Evolutionary conservation across 805 yeast genomes (phyloP).

Genomic region (Blastobotrys peoriensis): DNA sequence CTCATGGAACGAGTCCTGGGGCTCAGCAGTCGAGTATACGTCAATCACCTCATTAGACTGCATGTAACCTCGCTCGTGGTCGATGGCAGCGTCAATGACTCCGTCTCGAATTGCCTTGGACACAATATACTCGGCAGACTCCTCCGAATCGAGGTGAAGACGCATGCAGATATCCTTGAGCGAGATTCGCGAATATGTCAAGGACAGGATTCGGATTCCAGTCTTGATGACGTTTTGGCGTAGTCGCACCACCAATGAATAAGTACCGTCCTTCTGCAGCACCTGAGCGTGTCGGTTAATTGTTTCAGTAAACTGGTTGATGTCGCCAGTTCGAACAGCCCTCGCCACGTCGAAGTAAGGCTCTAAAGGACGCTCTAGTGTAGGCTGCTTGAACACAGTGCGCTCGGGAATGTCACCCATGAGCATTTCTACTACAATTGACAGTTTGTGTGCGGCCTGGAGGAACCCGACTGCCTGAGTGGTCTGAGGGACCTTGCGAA

Average conservation of each 20-base stretch:
- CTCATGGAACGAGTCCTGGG: constrained; percentile 83
- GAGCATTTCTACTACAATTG: constrained; percentile 79
- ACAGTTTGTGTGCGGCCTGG: constrained; percentile 83
- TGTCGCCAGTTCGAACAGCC: constrained; percentile 90
- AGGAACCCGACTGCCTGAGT: constrained; percentile 77
- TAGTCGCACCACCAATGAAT: constrained; percentile 76
- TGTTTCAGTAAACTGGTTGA: constrained; percentile 69
- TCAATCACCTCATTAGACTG: constrained; percentile 83
- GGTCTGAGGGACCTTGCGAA: constrained; percentile 93
- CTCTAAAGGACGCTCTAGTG: constrained; percentile 51
- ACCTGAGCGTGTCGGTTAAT: constrained; percentile 54
- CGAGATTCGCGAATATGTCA: constrained; percentile 86
- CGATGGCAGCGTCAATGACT: constrained; percentile 89
- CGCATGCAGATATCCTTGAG: constrained; percentile 90
- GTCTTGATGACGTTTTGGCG: constrained; percentile 97
- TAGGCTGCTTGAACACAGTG: constrained; percentile 63
- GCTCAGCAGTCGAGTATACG: constrained; percentile 79
- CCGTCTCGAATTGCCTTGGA: constrained; percentile 97
- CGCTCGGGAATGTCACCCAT: constrained; percentile 97
- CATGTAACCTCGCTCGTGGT: constrained; percentile 87
- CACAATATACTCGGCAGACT: constrained; percentile 93
- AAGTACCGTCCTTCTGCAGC: constrained; percentile 72
- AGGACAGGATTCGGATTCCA: constrained; percentile 87
- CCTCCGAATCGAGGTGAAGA: constrained; percentile 86
- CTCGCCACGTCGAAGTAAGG: constrained; percentile 85